Evolutionary conservation across 2,329 filamentous ascomycete genomes (phyloP).

Genomic region (Fusarium torreyae): DNA sequence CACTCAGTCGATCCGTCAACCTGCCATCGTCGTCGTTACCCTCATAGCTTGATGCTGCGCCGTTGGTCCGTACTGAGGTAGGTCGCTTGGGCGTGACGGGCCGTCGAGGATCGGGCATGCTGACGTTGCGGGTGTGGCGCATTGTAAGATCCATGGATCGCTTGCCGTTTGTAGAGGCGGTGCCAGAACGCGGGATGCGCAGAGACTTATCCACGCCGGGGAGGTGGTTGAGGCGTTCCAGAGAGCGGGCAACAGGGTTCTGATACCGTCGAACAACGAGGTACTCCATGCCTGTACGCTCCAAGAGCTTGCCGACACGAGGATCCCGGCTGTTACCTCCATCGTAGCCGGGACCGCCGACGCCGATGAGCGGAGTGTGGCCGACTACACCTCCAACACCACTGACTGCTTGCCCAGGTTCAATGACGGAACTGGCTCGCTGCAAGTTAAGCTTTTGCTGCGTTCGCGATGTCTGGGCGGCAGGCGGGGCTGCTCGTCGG

Average conservation of each 20-base stretch:
- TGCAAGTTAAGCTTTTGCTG: constrained; percentile 84
- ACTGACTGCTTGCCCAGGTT: constrained; percentile 67
- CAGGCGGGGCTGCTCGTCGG: constrained; percentile 58
- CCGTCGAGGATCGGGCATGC: constrained; percentile 55
- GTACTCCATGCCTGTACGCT: constrained; percentile 80
- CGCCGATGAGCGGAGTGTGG: constrained; percentile 65
- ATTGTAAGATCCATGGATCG: constrained; percentile 50
- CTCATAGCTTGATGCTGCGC: constrained; percentile 62
- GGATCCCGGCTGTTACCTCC: constrained; percentile 69
- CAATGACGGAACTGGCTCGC: constrained; percentile 79
- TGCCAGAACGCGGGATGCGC: constrained; percentile 62
- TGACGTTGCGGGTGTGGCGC: constrained; percentile 59
- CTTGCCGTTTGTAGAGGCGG: constrained; percentile 58
- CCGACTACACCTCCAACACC: constrained; percentile 58
- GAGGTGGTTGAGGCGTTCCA: constrained; percentile 63
- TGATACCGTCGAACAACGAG: constrained; percentile 81
- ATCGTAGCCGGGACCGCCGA: constrained; percentile 70
- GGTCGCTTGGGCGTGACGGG: constrained; percentile 53
- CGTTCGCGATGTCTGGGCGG: constrained; percentile 74
- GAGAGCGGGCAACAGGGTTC: constrained; percentile 76
- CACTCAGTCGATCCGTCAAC: constrained; percentile 63
- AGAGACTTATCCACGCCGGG: constrained; percentile 66
- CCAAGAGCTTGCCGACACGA: constrained; percentile 74
- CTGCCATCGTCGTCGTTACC: constrained; percentile 62
- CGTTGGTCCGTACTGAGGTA: constrained; percentile 57